Evolutionary conservation across 495 filamentous ascomycete genomes (phyloP).

Genomic region (Melanomma pulvis-pyrius): DNA sequence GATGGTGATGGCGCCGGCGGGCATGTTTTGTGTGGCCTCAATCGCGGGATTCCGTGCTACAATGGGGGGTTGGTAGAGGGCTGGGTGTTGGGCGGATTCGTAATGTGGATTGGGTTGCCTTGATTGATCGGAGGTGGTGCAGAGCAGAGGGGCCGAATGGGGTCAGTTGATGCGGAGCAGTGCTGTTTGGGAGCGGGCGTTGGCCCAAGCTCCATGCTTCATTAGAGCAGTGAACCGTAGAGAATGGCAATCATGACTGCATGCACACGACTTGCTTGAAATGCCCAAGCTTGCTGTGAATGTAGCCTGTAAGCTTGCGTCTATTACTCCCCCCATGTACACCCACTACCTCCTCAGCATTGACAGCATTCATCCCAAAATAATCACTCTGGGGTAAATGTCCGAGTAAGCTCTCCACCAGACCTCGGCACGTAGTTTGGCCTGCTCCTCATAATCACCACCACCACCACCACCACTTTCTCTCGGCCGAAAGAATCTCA

Average conservation of each 20-base stretch:
- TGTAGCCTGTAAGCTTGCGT: background rate
- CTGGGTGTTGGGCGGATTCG: background rate
- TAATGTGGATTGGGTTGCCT: conserved; percentile 19
- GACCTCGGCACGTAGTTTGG: conserved; percentile 23
- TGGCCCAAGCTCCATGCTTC: conserved; percentile 25
- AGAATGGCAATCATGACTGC: background rate
- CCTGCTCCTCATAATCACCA: background rate
- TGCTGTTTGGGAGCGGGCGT: background rate
- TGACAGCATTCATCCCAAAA: background rate
- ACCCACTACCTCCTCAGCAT: background rate
- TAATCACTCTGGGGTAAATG: background rate
- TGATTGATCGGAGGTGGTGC: background rate
- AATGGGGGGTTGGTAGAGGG: background rate
- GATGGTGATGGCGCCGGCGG: conserved; percentile 66
- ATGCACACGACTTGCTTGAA: background rate
- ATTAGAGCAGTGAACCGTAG: background rate
- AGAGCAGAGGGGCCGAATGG: background rate
- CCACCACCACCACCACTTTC: conserved; percentile 2
- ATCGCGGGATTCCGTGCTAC: conserved; percentile 2
- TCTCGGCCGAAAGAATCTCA: conserved; percentile 23
- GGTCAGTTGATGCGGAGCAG: conserved; percentile 10
- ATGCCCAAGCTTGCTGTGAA: background rate
- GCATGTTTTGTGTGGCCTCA: conserved; percentile 55
- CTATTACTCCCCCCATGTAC: background rate
- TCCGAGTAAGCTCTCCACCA: conserved; percentile 9